Base-by-base conservation (phyloP, 768 basidiomycete genomes). In the Suillus clintonianus region DNA sequence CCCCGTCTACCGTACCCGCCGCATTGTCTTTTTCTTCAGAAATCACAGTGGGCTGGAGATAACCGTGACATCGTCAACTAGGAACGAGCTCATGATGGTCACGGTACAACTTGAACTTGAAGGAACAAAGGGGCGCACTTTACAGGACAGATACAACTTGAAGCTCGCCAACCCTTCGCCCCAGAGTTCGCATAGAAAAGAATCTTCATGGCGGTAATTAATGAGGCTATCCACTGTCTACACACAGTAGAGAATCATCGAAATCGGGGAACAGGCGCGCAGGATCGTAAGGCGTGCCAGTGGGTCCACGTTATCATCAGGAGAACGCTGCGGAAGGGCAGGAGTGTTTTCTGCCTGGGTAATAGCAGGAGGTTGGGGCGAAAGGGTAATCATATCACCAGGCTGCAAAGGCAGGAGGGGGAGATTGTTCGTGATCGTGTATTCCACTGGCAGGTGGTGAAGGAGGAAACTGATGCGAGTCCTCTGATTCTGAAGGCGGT, bases 191-290 rank as follows among this genome's bases (percentile, higher is more conserved):
- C n/a, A n/a, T n/a, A n/a, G n/a, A n/a, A n/a, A n/a, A n/a, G n/a
- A n/a, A n/a, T n/a, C n/a, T n/a, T n/a, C n/a, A n/a, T n/a, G n/a
- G n/a, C n/a, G n/a, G n/a, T n/a, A n/a, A n/a, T n/a, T n/a, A n/a
- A n/a, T n/a, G n/a, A n/a, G n/a, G n/a, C n/a, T n/a, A n/a, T n/a
- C n/a, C 55, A 36, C 24, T 51, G 5, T 27, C 10, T 34, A 81
- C 86, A 57, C 69, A 89, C 88, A 94, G 77, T 57, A 93, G 78
- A n/a, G 81, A 71, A 57, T 88, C 84, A 65, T 94, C 92, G 68
- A 92, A 92, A 74, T 89, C 89, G 7, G 92, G 92, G 73, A 94
- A 94, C 82, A 93, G 9, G 81, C 83, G 53, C 82, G 84, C 54
- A 93, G 78, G 0, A 78, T 76, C 11, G 82, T 78, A 50, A 90